phyloP scores from a whole-genome alignment of 1,139 yeast species.

The Suzukiozyma palmioleophila region DNA sequence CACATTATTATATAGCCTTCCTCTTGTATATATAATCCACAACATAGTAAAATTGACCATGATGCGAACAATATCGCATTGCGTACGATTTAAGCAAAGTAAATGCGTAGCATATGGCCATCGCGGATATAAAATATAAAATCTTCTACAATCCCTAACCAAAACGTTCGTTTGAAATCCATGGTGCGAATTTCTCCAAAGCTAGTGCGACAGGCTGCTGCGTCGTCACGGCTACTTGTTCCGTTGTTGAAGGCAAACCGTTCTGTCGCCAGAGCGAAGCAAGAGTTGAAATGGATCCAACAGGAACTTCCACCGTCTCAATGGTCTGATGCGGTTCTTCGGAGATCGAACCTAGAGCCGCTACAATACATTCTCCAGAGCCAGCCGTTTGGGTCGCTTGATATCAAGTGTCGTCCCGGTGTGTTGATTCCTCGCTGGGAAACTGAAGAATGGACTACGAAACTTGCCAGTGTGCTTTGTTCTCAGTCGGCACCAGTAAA shows the following conservation, averaged over 20 bases:
- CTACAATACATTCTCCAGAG: slow-evolving; percentile 78
- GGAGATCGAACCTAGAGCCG: slow-evolving; percentile 53
- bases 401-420: slow-evolving; percentile 53
- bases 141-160: too few species aligned
- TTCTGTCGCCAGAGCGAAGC: slow-evolving; percentile 25
- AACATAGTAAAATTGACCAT: too few species aligned
- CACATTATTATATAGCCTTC: not conserved
- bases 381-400: slow-evolving; percentile 80
- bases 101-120: not conserved
- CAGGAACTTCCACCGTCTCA: slow-evolving; percentile 30
- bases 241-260: slow-evolving; percentile 30
- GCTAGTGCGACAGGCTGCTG: slow-evolving; percentile 24
- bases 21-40: not conserved
- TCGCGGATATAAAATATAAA: too few species aligned
- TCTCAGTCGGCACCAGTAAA: slow-evolving; percentile 11
- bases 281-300: slow-evolving; percentile 40
- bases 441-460: slow-evolving; percentile 83
- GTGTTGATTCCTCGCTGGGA: slow-evolving; percentile 94
- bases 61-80: too few species aligned
- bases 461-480: slow-evolving; percentile 29
- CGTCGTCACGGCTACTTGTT: slow-evolving; percentile 24
- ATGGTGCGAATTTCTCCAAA: slow-evolving; percentile 33
- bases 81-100: too few species aligned
- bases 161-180: not conserved
- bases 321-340: slow-evolving; percentile 32